Evolutionary conservation across 805 yeast species (phyloP).

Genomic region (Priceomyces fermenticarens): DNA sequence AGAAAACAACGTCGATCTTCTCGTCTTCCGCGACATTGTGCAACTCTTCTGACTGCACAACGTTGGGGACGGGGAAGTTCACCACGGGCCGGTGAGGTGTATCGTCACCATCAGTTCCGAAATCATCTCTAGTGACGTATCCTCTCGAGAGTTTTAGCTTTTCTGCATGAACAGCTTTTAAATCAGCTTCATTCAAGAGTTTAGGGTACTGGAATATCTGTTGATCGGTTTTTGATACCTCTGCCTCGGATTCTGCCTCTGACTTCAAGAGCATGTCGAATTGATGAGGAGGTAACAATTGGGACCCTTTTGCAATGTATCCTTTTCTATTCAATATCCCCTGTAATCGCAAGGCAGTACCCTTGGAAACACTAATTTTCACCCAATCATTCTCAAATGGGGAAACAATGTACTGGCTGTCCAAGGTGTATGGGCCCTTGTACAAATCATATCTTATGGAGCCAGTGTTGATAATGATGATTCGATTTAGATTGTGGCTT

Average conservation of each 20-base stretch:
- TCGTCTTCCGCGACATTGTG: conserved; percentile 19
- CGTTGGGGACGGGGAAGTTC: conserved; percentile 71
- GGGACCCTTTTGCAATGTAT: conserved; percentile 31
- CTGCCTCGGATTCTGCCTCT: not conserved
- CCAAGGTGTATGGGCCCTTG: conserved; percentile 78
- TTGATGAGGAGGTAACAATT: conserved; percentile 24
- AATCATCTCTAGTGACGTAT: conserved; percentile 78
- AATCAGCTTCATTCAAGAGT: not conserved
- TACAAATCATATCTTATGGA: conserved; percentile 83
- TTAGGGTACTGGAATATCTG: not conserved
- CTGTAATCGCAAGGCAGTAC: conserved; percentile 53
- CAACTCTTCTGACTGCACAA: conserved; percentile 53
- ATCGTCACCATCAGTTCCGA: conserved; percentile 84
- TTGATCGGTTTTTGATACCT: not conserved
- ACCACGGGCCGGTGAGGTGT: conserved; percentile 63
- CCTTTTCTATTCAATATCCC: conserved; percentile 54
- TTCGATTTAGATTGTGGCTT: conserved; percentile 18
- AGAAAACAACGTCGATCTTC: conserved; percentile 62
- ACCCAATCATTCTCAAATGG: conserved; percentile 86
- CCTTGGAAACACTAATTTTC: conserved; percentile 55
- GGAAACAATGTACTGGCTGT: conserved; percentile 76
- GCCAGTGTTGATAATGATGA: conserved; percentile 79
- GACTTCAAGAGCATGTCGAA: conserved; percentile 1
- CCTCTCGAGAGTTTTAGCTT: conserved; percentile 50
- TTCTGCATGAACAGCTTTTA: not conserved